These are phyloP conservation scores for Rusavskia elegans DNA, from an alignment of 495 filamentous ascomycete genomes.

Conservation along the genomic window DNA sequence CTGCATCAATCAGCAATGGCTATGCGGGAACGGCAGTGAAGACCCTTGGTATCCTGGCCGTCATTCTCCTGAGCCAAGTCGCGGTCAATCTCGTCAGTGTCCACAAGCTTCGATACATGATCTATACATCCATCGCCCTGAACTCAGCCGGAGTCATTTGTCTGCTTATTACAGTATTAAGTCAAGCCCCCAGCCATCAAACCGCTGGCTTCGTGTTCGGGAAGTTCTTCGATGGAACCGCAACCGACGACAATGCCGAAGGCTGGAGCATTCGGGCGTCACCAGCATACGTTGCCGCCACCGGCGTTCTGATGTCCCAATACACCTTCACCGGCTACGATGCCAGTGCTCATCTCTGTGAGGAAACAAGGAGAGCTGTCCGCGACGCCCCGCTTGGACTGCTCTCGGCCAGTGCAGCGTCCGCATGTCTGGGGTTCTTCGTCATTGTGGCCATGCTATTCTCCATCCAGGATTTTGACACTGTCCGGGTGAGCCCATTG, in stretches of 20 bases:
- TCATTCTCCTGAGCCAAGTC: constrained; percentile 38
- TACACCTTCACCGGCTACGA: constrained; percentile 40
- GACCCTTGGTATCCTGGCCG: constrained; percentile 46
- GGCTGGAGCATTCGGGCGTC: constrained; percentile 34
- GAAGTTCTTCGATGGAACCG: constrained; percentile 37
- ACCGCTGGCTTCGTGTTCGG: constrained; percentile 40
- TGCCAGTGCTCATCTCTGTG: constrained; percentile 40
- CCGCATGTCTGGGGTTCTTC: constrained; percentile 44
- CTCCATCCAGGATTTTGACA: constrained; percentile 38
- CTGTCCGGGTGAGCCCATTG: constrained; percentile 21
- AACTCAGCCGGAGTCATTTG: constrained; percentile 40
- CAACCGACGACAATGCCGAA: constrained; percentile 15
- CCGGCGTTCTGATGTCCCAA: constrained; percentile 36
- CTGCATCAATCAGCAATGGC: constrained; percentile 38
- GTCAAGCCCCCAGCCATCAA: constrained; percentile 41
- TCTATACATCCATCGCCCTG: constrained; percentile 43
- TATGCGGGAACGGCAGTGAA: constrained; percentile 29
- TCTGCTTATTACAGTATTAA: constrained; percentile 41
- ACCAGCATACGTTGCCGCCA: constrained; percentile 36
- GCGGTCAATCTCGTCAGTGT: constrained; percentile 44
- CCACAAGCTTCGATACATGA: constrained; percentile 36
- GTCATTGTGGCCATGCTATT: constrained; percentile 38
- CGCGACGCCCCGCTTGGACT: constrained; percentile 44
- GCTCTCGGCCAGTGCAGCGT: constrained; percentile 36
- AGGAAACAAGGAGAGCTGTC: constrained; percentile 40